These are phyloP conservation scores for Tilletia walkeri DNA, from an alignment of 1,284 basidiomycete genomes.

Conservation along the genomic window DNA sequence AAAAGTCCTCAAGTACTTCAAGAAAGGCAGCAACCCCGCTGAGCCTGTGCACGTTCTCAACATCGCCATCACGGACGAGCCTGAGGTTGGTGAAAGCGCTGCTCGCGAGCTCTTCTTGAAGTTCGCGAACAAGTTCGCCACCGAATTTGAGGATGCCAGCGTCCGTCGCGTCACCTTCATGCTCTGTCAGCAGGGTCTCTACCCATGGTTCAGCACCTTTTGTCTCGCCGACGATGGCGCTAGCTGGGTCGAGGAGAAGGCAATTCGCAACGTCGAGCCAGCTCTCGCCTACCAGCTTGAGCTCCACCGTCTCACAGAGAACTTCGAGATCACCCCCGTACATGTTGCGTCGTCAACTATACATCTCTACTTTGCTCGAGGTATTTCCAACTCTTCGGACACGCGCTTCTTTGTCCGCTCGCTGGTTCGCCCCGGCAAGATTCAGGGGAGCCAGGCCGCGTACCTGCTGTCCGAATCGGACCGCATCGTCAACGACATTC, in stretches of 20 bases:
- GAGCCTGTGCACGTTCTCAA: constrained; percentile 69
- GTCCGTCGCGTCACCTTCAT: constrained; percentile 89
- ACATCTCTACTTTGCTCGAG: constrained; percentile 83
- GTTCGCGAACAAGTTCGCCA: constrained; percentile 72
- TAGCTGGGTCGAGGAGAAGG: constrained; percentile 86
- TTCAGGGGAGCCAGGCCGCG: constrained; percentile 80
- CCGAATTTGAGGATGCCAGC: constrained; percentile 70
- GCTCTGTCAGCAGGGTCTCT: constrained; percentile 84
- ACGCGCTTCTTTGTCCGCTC: constrained; percentile 97
- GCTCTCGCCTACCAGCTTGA: constrained; percentile 98
- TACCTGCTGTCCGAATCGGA: constrained; percentile 98
- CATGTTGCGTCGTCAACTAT: constrained; percentile 71
- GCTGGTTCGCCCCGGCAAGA: constrained; percentile 88
- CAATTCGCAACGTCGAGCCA: constrained; percentile 97
- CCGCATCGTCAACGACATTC: constrained; percentile 86
- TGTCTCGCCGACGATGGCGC: constrained; percentile 65
- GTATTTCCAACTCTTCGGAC: constrained; percentile 92
- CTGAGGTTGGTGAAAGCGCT: constrained; percentile 73
- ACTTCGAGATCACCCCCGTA: constrained; percentile 87
- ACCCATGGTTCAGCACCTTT: constrained; percentile 92
- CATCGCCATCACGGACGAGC: constrained; percentile 64
- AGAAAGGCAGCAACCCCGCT: constrained; percentile 21
- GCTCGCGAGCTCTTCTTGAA: constrained; percentile 74
- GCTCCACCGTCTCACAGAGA: constrained; percentile 81
- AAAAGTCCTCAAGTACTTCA: constrained; percentile 46